Evolutionary conservation across 306 rosid species (phyloP), one percentile per base, ranked within the genome.

Genomic region (Fragaria nilgerrensis): DNA sequence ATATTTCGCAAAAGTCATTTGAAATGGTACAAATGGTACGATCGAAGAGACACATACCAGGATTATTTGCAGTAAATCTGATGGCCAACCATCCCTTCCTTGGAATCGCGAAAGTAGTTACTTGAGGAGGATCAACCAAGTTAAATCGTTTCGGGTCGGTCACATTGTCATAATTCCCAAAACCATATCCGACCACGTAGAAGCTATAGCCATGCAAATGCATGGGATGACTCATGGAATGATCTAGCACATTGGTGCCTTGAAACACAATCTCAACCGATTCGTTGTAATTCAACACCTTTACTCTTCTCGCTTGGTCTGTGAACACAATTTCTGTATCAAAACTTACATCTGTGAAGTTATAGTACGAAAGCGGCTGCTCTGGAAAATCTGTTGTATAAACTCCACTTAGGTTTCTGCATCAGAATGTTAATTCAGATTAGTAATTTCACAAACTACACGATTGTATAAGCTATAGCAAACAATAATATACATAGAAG

Each of bases 131-230:
- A 22, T 74, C 77, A 9, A 74, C 55, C 68, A 74, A 58, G 25
- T 74, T 74, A 43, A 55, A 74, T 7, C 13, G 25, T 59, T 22
- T n/a, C 2, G 68, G 77, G 53, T 76, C 73, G 9, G 73, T 76
- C 36, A 34, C 65, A 5, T 64, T 76, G 27, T 76, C n/a, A 22
- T 11, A 76, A 22, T 65, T 66, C 32, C 49, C 5, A 20, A 34
- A 6, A n/a, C 73, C 48, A 7, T 25, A 19, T 22, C 77, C 77
- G 9, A 74, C 68, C 39, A 74, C 77, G 5, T 56, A 74, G 48
- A 59, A 56, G 53, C 77, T 74, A 58, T 74, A 41, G 20, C 79
- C 79, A 50, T 66, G 73, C 23, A 76, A 7, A 76, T 65, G 79
- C 73, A 76, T 76, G 3, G 65, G 79, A 32, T 65, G 73, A 50